phyloP scores from a whole-genome alignment of 192 early-diverging fungal species.

The Mortierella antarctica region DNA sequence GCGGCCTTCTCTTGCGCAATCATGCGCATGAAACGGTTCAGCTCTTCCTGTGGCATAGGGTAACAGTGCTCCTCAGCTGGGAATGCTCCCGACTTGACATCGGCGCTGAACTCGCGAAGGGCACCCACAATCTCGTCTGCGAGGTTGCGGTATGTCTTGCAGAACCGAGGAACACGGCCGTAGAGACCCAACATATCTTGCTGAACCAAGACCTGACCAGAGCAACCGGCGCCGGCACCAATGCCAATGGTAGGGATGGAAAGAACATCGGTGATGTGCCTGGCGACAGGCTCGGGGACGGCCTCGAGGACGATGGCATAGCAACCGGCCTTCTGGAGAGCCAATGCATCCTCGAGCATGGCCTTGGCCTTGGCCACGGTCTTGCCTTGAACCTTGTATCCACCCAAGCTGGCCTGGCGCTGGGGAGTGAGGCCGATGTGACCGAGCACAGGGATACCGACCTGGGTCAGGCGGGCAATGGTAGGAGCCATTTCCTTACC shows the following conservation, averaged over 20 bases:
- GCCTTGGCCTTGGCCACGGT: conserved; percentile 77
- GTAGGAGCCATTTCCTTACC: conserved; percentile 87
- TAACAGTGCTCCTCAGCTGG: conserved; percentile 87
- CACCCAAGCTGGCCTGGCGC: conserved; percentile 85
- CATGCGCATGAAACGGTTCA: conserved; percentile 57
- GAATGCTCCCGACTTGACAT: conserved; percentile 82
- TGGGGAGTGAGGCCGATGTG: conserved; percentile 98
- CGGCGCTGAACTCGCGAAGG: conserved; percentile 74
- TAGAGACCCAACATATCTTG: conserved; percentile 94
- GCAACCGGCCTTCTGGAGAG: conserved; percentile 91
- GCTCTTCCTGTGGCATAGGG: conserved; percentile 71
- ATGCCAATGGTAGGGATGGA: conserved; percentile 96
- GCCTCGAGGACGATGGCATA: conserved; percentile 94
- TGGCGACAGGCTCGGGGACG: conserved; percentile 89
- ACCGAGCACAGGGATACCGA: conserved; percentile 94
- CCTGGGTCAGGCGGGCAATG: conserved; percentile 77
- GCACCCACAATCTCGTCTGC: conserved; percentile 80
- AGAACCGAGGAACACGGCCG: conserved; percentile 92
- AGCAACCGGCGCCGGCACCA: conserved; percentile 88
- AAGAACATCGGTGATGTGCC: conserved; percentile 82
- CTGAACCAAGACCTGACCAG: conserved; percentile 95
- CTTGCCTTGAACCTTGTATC: conserved; percentile 93
- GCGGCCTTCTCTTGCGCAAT: conserved; percentile 10
- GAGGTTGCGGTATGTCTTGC: conserved; percentile 86
- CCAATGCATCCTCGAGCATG: conserved; percentile 88